Evolutionary conservation across 768 basidiomycete species (phyloP).

Genomic region (Trametes villosa): DNA sequence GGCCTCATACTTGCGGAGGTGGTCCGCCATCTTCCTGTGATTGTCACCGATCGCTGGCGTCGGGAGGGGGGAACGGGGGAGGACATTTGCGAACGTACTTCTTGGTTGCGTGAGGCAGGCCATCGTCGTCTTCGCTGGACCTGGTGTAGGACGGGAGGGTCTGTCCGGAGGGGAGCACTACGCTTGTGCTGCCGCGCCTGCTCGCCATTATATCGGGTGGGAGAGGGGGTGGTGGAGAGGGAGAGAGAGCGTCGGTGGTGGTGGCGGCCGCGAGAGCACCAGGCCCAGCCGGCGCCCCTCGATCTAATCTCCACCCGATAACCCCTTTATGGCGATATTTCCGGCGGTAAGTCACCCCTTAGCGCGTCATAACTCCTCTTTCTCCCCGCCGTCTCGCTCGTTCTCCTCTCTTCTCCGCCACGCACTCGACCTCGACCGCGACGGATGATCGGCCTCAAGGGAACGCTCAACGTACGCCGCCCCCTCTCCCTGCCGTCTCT

Average conservation of each 20-base stretch:
- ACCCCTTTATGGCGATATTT: conserved; percentile 5
- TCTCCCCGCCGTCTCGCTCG: not conserved
- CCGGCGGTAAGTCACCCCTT: not conserved
- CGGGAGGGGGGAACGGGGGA: conserved; percentile 18
- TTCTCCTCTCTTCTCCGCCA: not conserved
- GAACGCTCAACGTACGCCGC: conserved; percentile 76
- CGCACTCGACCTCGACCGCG: not conserved
- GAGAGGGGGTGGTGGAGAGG: conserved; percentile 2
- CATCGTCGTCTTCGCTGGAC: conserved; percentile 78
- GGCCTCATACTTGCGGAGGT: conserved; percentile 88
- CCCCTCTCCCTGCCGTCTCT: not conserved
- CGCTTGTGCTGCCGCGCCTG: conserved; percentile 78
- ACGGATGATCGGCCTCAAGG: conserved; percentile 93
- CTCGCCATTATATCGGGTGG: conserved; percentile 14
- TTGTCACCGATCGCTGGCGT: conserved; percentile 23
- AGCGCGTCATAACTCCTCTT: too few species aligned
- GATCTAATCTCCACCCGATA: conserved; percentile 1
- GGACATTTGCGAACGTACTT: conserved; percentile 53
- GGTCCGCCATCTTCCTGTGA: conserved; percentile 88
- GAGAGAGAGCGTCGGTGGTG: not conserved
- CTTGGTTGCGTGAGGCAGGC: conserved; percentile 93
- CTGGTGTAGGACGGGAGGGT: conserved; percentile 78
- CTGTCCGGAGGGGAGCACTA: conserved; percentile 74
- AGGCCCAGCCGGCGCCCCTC: not conserved
- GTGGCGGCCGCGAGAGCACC: not conserved